Evolutionary conservation across 495 filamentous ascomycete genomes (phyloP).

Genomic region (Pyronema domesticum): DNA sequence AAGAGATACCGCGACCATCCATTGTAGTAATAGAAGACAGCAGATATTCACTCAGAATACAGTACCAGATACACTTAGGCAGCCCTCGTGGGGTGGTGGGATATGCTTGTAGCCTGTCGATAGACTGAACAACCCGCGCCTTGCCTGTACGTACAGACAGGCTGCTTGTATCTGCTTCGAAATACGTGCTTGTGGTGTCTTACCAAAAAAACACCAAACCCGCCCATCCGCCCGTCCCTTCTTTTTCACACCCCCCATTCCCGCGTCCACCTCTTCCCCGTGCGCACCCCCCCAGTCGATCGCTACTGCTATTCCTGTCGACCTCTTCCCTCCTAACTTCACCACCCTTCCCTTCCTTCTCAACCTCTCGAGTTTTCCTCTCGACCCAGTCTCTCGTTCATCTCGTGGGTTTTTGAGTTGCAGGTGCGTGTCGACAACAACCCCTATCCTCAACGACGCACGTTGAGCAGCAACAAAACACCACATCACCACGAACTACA

Average conservation of each 20-base stretch:
- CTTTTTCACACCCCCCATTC: constrained; percentile 12
- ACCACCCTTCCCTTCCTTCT: constrained; percentile 17
- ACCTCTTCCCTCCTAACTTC: constrained; percentile 8
- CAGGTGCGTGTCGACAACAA: not conserved
- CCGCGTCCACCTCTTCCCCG: not conserved
- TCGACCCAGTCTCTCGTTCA: constrained; percentile 11
- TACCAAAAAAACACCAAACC: not conserved
- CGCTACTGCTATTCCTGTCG: constrained; percentile 2
- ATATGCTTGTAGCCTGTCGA: too few relatives aligned
- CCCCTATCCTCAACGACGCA: not conserved
- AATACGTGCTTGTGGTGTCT: too few relatives aligned
- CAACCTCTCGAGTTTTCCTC: not conserved
- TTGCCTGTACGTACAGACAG: too few relatives aligned
- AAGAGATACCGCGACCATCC: too few relatives aligned
- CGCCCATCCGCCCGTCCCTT: constrained; percentile 20
- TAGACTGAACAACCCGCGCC: too few relatives aligned
- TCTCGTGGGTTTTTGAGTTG: constrained; percentile 1
- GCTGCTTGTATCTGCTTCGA: not conserved
- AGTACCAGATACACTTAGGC: too few relatives aligned
- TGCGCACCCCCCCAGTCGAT: not conserved
- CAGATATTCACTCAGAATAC: too few relatives aligned
- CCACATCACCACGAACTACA: not conserved
- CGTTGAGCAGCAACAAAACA: not conserved
- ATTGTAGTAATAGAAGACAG: too few relatives aligned
- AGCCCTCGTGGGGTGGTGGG: too few relatives aligned